phyloP scores from a whole-genome alignment of 2,329 filamentous ascomycete genomes.

The Colletotrichum filicis region DNA sequence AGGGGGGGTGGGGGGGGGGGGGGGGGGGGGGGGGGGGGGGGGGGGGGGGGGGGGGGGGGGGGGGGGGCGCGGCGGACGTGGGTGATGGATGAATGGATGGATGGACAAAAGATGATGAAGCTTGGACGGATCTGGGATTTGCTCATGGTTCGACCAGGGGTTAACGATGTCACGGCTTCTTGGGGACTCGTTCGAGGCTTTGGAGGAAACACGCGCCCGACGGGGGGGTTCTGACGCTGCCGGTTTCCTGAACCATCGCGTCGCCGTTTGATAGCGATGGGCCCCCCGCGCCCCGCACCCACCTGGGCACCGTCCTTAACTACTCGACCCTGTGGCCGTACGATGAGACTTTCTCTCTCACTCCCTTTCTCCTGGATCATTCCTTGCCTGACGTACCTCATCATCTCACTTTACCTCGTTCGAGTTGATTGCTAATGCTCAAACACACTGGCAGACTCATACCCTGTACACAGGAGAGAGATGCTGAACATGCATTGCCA shows the following conservation, averaged over 20 bases:
- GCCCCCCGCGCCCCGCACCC: background rate
- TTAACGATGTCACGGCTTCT: slow-evolving; percentile 26
- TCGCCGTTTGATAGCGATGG: slow-evolving; percentile 18
- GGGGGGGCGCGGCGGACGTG: background rate
- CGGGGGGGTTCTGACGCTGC: slow-evolving; percentile 29
- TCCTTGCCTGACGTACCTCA: background rate
- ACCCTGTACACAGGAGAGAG: no score
- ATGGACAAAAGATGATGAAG: slow-evolving; percentile 2
- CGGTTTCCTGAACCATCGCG: slow-evolving; percentile 16
- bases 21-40: background rate
- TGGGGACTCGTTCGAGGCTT: slow-evolving; percentile 30
- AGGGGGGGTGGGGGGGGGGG: background rate
- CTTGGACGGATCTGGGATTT: slow-evolving; percentile 30
- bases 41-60: background rate
- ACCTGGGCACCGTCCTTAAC: no score
- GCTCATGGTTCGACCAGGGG: slow-evolving; percentile 34
- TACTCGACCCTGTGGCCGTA: background rate
- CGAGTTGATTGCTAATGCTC: background rate
- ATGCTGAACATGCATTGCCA: background rate
- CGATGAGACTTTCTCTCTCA: background rate
- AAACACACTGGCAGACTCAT: background rate
- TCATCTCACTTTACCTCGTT: background rate
- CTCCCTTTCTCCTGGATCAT: background rate
- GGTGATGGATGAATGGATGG: background rate
- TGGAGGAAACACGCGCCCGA: slow-evolving; percentile 24